Evolutionary conservation across 2,329 filamentous ascomycete genomes (phyloP).

Genomic region (Colletotrichum sp.): DNA sequence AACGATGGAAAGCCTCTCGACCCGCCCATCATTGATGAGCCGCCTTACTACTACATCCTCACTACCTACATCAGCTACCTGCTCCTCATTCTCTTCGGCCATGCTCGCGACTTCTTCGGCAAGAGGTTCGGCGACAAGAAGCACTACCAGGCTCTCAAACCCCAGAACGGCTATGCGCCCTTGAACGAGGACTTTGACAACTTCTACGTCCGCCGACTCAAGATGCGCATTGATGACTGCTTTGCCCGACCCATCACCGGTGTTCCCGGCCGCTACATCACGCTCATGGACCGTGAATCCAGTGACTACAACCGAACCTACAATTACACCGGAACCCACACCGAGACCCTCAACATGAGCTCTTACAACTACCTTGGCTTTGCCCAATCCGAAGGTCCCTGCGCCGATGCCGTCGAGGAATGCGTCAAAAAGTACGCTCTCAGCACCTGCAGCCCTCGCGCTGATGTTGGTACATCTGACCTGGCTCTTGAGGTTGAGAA

Average conservation of each 20-base stretch:
- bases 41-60: slow-evolving; percentile 94
- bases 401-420: slow-evolving; percentile 90
- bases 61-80: slow-evolving; percentile 99
- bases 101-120: slow-evolving; percentile 96
- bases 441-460: slow-evolving; percentile 79
- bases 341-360: slow-evolving; percentile 97
- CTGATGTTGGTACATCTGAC: slow-evolving; percentile 86
- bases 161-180: slow-evolving; percentile 88
- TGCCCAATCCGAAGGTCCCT: slow-evolving; percentile 95
- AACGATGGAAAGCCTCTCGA: slow-evolving; percentile 76
- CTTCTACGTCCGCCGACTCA: slow-evolving; percentile 92
- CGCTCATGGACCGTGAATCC: slow-evolving; percentile 87
- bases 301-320: slow-evolving; percentile 93
- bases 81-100: slow-evolving; percentile 92
- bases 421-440: slow-evolving; percentile 85
- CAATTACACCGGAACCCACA: slow-evolving; percentile 85
- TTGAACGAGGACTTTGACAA: slow-evolving; percentile 99
- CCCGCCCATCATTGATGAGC: slow-evolving; percentile 89
- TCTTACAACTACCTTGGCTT: slow-evolving; percentile 99
- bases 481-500: slow-evolving; percentile 88
- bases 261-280: slow-evolving; percentile 93
- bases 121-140: slow-evolving; percentile 90
- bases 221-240: slow-evolving; percentile 95
- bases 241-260: slow-evolving; percentile 92
- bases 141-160: slow-evolving; percentile 80